Base-by-base conservation (phyloP, 208 protist species). In the Tritrichomonas musculus region DNA sequence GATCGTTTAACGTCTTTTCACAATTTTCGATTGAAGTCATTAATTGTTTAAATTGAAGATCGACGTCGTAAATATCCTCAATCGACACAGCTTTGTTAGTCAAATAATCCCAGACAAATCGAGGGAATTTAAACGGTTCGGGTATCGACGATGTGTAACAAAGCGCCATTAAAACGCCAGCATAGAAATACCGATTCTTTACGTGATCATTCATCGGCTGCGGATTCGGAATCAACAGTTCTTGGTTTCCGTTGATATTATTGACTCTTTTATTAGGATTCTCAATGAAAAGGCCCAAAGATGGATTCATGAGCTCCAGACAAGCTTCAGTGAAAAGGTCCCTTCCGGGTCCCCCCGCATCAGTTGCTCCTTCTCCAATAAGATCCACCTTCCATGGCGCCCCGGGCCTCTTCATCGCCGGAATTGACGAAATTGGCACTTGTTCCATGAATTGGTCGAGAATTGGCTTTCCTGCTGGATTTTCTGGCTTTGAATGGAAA, bases 301-400 rank as follows among this genome's bases (percentile, higher is more conserved):
- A 60, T 20, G 77, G 77, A 57, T 88, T 11, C 77, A 88, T 88
- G 20, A 88, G 33, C 57, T 88, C 77, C 77, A 88, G 53, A 33
- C 77, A 88, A 27, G n/a, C 77, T 57, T 88, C 77, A 13, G 77
- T 88, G 77, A 88, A 88, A 27, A 88, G 57, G 57, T 88, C 77
- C 57, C 77, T 88, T 20, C 77, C 77, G 25, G 77, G 77, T 39
- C 77, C 77, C 33, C 77, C 77, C 13, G 39, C 9, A 88, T 88
- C 77, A 13, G 77, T 88, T 57, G 77, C 41, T 27, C 77, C 77
- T 88, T 88, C 77, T 2, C 77, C 77, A 88, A 88, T 49, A 39
- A 88, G 39, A 50, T 88, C 47, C 0, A 88, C 77, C 5, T 49
- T 25, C 77, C 77, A 88, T 33, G 77, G 77, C 53, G 57, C 77